A percentile compares a stretch with the other conserved stretches of the same genome.
Evolutionary conservation across 805 yeast genomes (phyloP).

Genomic region (Candida methanosorbosa): DNA sequence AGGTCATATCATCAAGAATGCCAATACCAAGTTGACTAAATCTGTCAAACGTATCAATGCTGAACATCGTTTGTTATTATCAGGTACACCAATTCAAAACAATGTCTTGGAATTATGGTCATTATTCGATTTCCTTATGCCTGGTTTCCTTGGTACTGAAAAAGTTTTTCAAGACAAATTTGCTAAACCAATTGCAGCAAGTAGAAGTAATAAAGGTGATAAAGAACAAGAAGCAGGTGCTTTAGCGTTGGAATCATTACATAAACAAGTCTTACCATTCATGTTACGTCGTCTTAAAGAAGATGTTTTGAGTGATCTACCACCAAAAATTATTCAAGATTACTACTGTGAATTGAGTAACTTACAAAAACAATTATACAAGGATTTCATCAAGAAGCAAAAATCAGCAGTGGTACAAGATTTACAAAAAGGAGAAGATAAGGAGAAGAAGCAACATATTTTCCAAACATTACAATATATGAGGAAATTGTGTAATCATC

Average conservation of each 20-base stretch:
- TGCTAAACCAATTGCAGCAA: conserved; percentile 96
- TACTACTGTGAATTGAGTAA: conserved; percentile 95
- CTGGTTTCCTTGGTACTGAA: conserved; percentile 95
- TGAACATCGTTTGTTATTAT: conserved; percentile 80
- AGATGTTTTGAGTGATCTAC: conserved; percentile 90
- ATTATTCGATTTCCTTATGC: conserved; percentile 94
- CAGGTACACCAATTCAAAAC: conserved; percentile 98
- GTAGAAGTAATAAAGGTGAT: conserved; percentile 80
- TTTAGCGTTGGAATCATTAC: conserved; percentile 88
- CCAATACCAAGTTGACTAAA: conserved; percentile 78
- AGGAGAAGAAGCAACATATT: conserved; percentile 68
- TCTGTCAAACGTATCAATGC: conserved; percentile 79
- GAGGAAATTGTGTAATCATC: conserved; percentile 96
- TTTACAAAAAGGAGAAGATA: conserved; percentile 28
- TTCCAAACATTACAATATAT: conserved; percentile 96
- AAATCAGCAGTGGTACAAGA: conserved; percentile 63
- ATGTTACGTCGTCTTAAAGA: conserved; percentile 93
- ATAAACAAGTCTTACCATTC: conserved; percentile 93
- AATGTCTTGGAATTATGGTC: conserved; percentile 97
- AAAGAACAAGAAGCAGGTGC: conserved; percentile 98
- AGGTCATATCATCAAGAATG: conserved; percentile 94
- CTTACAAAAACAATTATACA: conserved; percentile 78
- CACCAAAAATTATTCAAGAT: conserved; percentile 97
- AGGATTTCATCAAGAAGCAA: conserved; percentile 83
- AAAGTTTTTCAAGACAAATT: conserved; percentile 88